Base-by-base conservation (phyloP, 2,329 filamentous ascomycete species). In the Pleoardoris graminearum region DNA sequence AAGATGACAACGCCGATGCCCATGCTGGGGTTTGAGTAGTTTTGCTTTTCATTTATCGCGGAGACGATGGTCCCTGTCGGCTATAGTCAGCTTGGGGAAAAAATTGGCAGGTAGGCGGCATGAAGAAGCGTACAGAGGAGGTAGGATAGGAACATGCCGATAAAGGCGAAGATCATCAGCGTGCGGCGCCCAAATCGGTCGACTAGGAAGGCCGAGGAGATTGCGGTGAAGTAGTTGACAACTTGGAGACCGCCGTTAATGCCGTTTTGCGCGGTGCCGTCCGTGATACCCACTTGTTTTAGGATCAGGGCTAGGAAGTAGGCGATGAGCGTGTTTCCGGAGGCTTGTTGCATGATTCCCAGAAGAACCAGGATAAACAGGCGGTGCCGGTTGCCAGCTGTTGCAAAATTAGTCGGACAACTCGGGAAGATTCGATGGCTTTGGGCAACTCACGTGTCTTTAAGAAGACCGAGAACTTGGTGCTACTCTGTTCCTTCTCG, bases 171-270 rank as follows among this genome's bases (percentile, higher is more conserved):
- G 21, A 69, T 54, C 4, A 79, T 60, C 1, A 79, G 69, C 19
- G 68, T 67, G 5, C 77, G 69, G 1, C 78, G 73, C 4, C 77
- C 76, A n/a, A 73, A 61, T 29, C 66, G 67, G 53, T 79, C 75
- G 10, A 75, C 72, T 16, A 71, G 66, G 19, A 77, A 67, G 37
- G 74, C 75, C 19, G 72, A 73, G 2, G 56, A 53, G 10, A 71
- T 53, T 14, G 76, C 68, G 37, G 73, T 54, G 3, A 58, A 14
- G 2, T 75, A 60, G 50, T 75, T 77, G 67, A 72, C 74, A 41
- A 77, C 68, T 17, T 76, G 68, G 2, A 78, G 61, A n/a, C 60
- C 58, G 3, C 58, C 57, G 37, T 75, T 73, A 53, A 77, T 76
- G 19, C 70, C 53, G 1, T 70, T 65, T 51, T 75, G 71, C 12